Evolutionary conservation across 148 eudicot genomes (phyloP), one percentile per base, ranked within the genome.

Genomic region (Rhododendron mucronatum): DNA sequence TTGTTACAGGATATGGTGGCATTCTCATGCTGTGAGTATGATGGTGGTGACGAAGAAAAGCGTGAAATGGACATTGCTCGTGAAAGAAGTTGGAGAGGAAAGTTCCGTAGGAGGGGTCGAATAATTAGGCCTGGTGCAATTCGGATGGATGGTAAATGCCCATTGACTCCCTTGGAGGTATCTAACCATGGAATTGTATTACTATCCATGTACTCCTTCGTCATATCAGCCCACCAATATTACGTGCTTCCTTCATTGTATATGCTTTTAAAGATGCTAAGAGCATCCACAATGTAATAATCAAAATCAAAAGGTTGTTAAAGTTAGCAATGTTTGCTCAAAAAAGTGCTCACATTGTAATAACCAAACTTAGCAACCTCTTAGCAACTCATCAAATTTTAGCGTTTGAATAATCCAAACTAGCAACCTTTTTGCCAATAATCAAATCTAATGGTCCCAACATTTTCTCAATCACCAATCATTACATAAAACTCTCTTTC

Each of bases 51-150:
- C 51, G 96, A 94, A 88, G 99, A 97, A 86, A 93, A 95, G 87
- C 90, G 13, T 75, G 99, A 97, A 88, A 97, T 97, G 99, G 99
- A 97, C 88, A 86, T 91, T 90, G 98, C 98, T 83, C 93, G 99
- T 84, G 99, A 97, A 91, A 92, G 96, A 89, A 94, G 98, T 87
- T 97, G 99, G 99, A 93, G 96, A 92, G 99, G 99, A 83, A 97
- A 97, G 83, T 97, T 97, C 76, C 94, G 92, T 61, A 92, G 90
- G 86, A 93, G 94, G 87, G 98, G 98, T 53, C 95, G 99, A 83
- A 86, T 95, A 74, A 97, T 97, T 87, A 91, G 90, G 87, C 99
- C 99, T 45, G 99, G 98, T 80, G 98, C 95, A 83, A 93, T 92
- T 87, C 88, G 99, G 65, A 90, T 94, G 87, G 95, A 97, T 89